Conservation (phyloP, 2,329 filamentous ascomycete genomes). For the Penicillium sp. region DNA sequence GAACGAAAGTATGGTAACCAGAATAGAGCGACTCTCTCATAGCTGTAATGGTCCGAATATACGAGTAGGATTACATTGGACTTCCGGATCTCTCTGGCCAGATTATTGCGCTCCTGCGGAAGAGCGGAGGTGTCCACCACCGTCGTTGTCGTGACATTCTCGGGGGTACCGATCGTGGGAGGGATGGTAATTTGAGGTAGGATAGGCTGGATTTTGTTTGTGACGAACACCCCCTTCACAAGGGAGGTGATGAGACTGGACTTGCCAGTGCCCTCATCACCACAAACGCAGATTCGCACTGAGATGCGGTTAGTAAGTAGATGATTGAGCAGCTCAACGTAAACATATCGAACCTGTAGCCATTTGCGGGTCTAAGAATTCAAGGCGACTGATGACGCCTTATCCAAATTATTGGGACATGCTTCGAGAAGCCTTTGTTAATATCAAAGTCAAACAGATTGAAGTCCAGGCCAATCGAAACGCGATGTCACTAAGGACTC, state of each 20-base stretch:
- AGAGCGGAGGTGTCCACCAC: conserved; percentile 95
- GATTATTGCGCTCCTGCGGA: conserved; percentile 79
- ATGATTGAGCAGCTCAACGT: no score
- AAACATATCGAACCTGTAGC: no score
- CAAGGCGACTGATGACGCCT: no score
- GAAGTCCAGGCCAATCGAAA: no score
- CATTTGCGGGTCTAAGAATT: no score
- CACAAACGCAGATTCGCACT: conserved; percentile 92
- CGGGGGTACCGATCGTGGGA: conserved; percentile 81
- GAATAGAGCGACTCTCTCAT: conserved; percentile 90
- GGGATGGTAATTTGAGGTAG: conserved; percentile 92
- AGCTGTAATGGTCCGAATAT: conserved; percentile 98
- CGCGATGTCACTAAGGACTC: no score
- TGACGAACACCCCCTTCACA: conserved; percentile 94
- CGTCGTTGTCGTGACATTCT: conserved; percentile 85
- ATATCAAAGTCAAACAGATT: no score
- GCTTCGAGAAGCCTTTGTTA: no score
- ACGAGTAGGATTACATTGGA: conserved; percentile 96
- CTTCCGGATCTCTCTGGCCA: conserved; percentile 90
- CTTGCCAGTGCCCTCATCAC: conserved; percentile 91
- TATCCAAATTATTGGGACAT: no score
- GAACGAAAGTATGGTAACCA: conserved; percentile 98
- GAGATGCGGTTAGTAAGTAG: no score
- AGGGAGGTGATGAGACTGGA: conserved; percentile 88
- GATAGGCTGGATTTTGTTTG: conserved; percentile 87